Evolutionary conservation across 768 basidiomycete species (phyloP), one percentile per base, ranked within the genome.

Genomic region (Boletus vinaceobasis): DNA sequence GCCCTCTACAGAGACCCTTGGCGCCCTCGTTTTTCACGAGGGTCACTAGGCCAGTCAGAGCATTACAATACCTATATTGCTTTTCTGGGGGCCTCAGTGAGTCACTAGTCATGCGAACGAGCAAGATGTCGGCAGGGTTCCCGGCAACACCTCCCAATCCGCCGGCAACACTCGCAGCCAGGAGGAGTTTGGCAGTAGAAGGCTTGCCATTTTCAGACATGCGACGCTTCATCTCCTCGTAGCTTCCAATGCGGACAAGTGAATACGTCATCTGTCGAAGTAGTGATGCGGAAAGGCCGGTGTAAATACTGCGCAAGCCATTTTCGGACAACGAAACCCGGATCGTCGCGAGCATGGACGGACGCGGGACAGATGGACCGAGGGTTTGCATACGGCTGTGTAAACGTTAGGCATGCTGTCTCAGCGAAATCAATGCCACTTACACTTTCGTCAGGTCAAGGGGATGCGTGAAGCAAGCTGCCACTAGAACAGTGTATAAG

Each of bases 231-330:
- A 89, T 77, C 48, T 84, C 82, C 64, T 95, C 93, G 65, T 94
- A 93, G 21, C 77, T 81, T 23, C 92, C 92, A 31, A 94, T 73
- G 32, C 93, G 84, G 50, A 92, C 89, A 43, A 94, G 82, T 0
- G 90, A 90, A 65, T 95, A 95, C 10, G 90, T 86, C 91, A 94
- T 93, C 73, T 95, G 93, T 48, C 93, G 81, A 69, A 93, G 76
- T 23, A 93, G 70, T 3, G 92, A 90, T 5, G 92, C 92, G 6
- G 86, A 84, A 33, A 93, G 78, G 23, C 93, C 93, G 11, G 87
- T 84, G 62, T 90, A 93, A 26, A 94, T 71, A 57, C 89, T 88
- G 53, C 79, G 78, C 58, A 91, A 65, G 58, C 93, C 92, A 19
- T 83, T 82, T 58, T 84, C 76, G 15, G 77, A 71, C 33, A 94